These are phyloP conservation scores for Microsporum canis DNA, from an alignment of 2,329 filamentous ascomycete species.

Conservation along the genomic window DNA sequence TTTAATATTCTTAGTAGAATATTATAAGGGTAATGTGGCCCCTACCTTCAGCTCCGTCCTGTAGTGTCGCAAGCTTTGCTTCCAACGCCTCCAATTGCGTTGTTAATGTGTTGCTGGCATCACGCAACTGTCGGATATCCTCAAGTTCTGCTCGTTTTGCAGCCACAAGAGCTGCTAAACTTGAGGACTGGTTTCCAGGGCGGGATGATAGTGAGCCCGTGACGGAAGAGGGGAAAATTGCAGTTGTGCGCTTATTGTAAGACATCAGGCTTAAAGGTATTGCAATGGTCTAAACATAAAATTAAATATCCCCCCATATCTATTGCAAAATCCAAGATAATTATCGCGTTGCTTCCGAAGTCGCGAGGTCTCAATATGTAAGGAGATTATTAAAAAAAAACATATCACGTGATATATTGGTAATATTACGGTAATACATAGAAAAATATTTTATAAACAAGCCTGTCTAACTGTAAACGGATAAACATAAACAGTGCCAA, in stretches of 20 bases:
- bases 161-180: slow-evolving; percentile 50
- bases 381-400: not conserved
- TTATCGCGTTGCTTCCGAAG: not conserved
- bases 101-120: slow-evolving; percentile 50
- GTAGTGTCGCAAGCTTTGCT: slow-evolving; percentile 48
- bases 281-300: not conserved
- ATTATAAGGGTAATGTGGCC: not conserved
- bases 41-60: slow-evolving; percentile 50
- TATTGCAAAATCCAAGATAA: not conserved
- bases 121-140: slow-evolving; percentile 50
- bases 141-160: slow-evolving; percentile 54
- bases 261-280: not conserved
- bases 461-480: slow-evolving; percentile 8
- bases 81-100: slow-evolving; percentile 53
- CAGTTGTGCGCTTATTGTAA: slow-evolving; percentile 2
- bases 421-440: not conserved
- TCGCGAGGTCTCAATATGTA: not conserved
- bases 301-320: not conserved
- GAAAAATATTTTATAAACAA: not conserved
- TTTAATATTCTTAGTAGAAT: slow-evolving; percentile 2
- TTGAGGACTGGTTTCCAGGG: slow-evolving; percentile 38
- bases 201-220: slow-evolving; percentile 21
- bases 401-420: not conserved
- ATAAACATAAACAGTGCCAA: slow-evolving; percentile 12
- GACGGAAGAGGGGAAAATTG: slow-evolving; percentile 11